Conservation (phyloP, 352 stramenopile species). For the Phytophthora pseudosyringae region DNA sequence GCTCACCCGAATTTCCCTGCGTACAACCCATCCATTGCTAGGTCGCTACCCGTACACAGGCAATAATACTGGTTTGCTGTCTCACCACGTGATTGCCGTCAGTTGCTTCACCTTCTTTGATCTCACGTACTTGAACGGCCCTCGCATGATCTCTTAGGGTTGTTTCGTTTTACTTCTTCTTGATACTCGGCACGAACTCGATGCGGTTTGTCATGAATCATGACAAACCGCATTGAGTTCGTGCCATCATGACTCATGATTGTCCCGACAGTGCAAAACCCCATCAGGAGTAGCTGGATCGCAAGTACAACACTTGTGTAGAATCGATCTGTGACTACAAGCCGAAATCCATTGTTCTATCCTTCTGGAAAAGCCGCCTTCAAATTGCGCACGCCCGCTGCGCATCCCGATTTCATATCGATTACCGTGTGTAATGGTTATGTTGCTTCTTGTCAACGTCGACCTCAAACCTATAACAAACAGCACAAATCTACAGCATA, state of each 20-base stretch:
- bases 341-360: conserved; percentile 9
- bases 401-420: conserved; percentile 10
- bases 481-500: conserved; percentile 3
- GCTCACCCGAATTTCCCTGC: conserved; percentile 1
- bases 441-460: conserved; percentile 13
- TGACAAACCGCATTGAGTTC: no score
- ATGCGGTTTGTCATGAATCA: conserved; percentile 10
- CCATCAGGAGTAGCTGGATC: conserved; percentile 11
- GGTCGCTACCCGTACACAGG: conserved; percentile 6
- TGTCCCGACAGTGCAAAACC: conserved; percentile 12
- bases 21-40: background rate
- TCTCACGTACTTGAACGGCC: background rate
- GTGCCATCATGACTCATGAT: no score
- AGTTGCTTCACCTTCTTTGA: background rate
- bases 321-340: conserved; percentile 13
- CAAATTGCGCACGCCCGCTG: conserved; percentile 9
- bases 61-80: conserved; percentile 5
- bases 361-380: conserved; percentile 5
- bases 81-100: conserved; percentile 6
- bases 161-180: conserved; percentile 3
- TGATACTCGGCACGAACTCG: background rate
- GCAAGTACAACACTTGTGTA: conserved; percentile 13
- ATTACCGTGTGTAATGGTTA: background rate
- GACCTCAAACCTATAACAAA: background rate
- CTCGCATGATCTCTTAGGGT: conserved; percentile 1